Percentiles rank a stretch among this genome's conserved stretches.
Evolutionary conservation across 768 basidiomycete species (phyloP).

Genomic region (Tricholoma sp.): DNA sequence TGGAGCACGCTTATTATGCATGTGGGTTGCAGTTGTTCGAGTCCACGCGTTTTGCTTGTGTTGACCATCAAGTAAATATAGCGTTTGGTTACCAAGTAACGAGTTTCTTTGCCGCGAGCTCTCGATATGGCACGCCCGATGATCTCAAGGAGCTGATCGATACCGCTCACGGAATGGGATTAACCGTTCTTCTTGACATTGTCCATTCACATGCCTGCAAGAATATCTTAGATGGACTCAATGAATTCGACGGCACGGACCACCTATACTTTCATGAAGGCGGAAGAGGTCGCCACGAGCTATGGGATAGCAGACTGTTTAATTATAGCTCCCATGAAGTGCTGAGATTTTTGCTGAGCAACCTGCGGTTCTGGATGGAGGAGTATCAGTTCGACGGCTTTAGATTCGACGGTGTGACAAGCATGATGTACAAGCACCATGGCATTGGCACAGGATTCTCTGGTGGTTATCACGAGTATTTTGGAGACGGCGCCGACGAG

Average conservation of each 20-base stretch:
- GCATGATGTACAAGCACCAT: constrained; percentile 99
- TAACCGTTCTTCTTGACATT: constrained; percentile 91
- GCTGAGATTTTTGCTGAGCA: constrained; percentile 89
- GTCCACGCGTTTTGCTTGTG: neutral
- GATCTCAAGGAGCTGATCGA: constrained; percentile 95
- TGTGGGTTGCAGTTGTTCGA: constrained; percentile 46
- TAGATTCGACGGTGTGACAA: constrained; percentile 97
- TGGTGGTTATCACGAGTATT: constrained; percentile 98
- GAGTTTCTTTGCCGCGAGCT: constrained; percentile 94
- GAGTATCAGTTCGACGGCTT: constrained; percentile 97
- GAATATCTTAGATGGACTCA: constrained; percentile 93
- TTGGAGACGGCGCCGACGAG: constrained; percentile 76
- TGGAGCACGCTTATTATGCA: constrained; percentile 98
- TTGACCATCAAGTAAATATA: constrained; percentile 25
- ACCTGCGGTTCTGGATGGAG: constrained; percentile 93
- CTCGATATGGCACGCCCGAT: constrained; percentile 94
- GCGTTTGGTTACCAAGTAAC: constrained; percentile 99
- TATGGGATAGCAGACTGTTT: constrained; percentile 97
- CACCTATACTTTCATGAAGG: constrained; percentile 98
- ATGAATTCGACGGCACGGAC: constrained; percentile 95
- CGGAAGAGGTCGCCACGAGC: constrained; percentile 82
- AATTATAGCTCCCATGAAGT: constrained; percentile 97
- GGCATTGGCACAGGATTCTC: constrained; percentile 98
- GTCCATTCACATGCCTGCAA: constrained; percentile 99
- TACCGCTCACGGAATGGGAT: constrained; percentile 88